Base-by-base conservation (phyloP, 2,329 filamentous ascomycete genomes). In the Aureobasidium sp. region DNA sequence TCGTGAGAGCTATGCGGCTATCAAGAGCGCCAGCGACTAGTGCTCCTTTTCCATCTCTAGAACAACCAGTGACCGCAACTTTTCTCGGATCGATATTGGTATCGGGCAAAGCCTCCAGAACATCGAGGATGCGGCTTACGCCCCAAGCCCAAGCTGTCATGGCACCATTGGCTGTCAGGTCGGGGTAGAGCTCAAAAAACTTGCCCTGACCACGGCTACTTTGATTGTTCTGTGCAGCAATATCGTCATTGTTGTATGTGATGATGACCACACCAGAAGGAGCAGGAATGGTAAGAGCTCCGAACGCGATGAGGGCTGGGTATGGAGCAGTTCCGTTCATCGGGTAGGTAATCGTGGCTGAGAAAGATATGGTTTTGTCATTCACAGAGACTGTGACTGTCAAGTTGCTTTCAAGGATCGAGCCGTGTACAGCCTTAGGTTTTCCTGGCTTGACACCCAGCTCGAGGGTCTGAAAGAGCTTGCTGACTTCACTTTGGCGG, bases 81-180 rank as follows among this genome's bases (percentile, higher is more conserved):
- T 69, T 70, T 63, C 69, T 71, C 27, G 73, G 65, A 63, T 76
- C 70, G 69, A 87, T 84, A 12, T 70, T 70, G 13, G 69, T 67
- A 43, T 76, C 75, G 1, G 78, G 75, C 26, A 76, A 78, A 9
- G 67, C 71, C 74, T 85, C 83, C 41, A 87, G 76, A 17, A 78
- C 82, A 69, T 87, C 84, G 55, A 87, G 79, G 66, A 86, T 77
- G 57, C 83, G 81, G 67, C 81, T 80, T 2, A 85, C 82, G 62
- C 81, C 84, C 83, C 84, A 87, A 9, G 83, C 81, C 84, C 84
- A 87, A 29, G 84, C 83, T 5, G 81, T 84, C 65, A 84, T 72
- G 7, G 84, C 83, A 57, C 82, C 81, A 15, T 84, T 83, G 39
- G 76, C 79, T 74, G 84, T 81, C 15, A 74, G 71, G 59, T 74